Percentiles rank a stretch among this genome's conserved stretches.
Evolutionary conservation across 169 alveolate species (phyloP).

Genomic region (Plasmodium coatneyi): DNA sequence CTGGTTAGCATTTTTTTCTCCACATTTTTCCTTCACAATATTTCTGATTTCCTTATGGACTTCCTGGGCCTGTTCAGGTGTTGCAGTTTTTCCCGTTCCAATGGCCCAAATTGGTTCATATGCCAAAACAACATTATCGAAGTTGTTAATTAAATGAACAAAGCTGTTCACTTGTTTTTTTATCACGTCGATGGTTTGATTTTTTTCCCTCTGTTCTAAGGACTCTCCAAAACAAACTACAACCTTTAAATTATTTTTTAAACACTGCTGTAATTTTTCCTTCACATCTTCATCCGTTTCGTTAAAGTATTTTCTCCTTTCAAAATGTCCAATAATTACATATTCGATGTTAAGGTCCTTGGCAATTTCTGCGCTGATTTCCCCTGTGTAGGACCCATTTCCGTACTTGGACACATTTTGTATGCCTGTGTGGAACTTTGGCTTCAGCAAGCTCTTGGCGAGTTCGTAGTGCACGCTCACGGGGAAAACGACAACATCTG

Average conservation of each 20-base stretch:
- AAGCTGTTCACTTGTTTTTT: conserved; percentile 91
- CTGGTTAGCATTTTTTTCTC: conserved; percentile 88
- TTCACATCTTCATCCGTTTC: conserved; percentile 96
- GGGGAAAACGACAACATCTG: conserved; percentile 92
- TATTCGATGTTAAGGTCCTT: conserved; percentile 94
- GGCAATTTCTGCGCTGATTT: conserved; percentile 93
- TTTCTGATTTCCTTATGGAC: conserved; percentile 90
- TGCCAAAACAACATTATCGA: conserved; percentile 96
- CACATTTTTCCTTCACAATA: conserved; percentile 66
- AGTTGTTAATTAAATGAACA: conserved; percentile 86
- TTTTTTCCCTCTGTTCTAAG: conserved; percentile 94
- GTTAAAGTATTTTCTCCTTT: conserved; percentile 94
- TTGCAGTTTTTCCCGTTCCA: conserved; percentile 98
- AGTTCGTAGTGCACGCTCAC: conserved; percentile 89
- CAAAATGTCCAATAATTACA: conserved; percentile 98
- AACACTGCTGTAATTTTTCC: conserved; percentile 92
- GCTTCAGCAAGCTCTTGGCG: conserved; percentile 81
- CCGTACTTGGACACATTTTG: conserved; percentile 94
- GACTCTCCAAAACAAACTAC: conserved; percentile 98
- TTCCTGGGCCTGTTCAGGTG: conserved; percentile 97
- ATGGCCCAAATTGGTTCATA: conserved; percentile 99
- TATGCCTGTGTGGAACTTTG: conserved; percentile 90
- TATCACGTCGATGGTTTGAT: conserved; percentile 93
- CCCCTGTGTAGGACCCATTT: conserved; percentile 99
- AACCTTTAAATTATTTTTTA: conserved; percentile 88